phyloP scores from a whole-genome alignment of 805 yeast species.

The Millerozyma miso region DNA sequence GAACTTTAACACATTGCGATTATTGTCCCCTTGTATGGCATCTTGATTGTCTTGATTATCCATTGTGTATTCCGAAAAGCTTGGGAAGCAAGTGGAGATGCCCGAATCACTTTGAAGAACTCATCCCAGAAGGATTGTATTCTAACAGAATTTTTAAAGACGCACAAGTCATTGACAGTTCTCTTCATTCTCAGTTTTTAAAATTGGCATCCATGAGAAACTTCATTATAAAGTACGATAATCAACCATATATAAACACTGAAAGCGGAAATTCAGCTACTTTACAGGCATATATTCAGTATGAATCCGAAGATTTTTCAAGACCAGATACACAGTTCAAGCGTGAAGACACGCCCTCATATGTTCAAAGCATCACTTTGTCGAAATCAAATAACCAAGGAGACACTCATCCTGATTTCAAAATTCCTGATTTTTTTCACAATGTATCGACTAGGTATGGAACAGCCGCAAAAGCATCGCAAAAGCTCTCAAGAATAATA shows the following conservation, averaged over 20 bases:
- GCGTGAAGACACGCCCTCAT: not conserved
- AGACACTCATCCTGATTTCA: constrained; percentile 19
- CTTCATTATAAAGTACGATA: constrained; percentile 28
- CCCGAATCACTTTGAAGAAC: constrained; percentile 71
- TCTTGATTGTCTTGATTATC: constrained; percentile 78
- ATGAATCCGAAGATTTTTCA: constrained; percentile 21
- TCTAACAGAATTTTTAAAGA: constrained; percentile 46
- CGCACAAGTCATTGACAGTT: constrained; percentile 52
- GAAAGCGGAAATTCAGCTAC: constrained; percentile 12
- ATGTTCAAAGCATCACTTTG: constrained; percentile 5
- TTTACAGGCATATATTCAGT: constrained; percentile 28
- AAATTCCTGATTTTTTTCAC: constrained; percentile 28
- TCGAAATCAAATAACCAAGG: constrained; percentile 10
- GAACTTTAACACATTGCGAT: constrained; percentile 69
- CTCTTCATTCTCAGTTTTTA: constrained; percentile 32
- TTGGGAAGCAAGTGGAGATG: constrained; percentile 85
- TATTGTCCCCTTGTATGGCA: constrained; percentile 85
- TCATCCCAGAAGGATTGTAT: constrained; percentile 36
- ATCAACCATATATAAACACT: constrained; percentile 27
- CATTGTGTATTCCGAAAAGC: constrained; percentile 66
- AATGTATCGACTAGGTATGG: constrained; percentile 16
- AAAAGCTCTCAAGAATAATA: constrained; percentile 14
- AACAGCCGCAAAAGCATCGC: constrained; percentile 17
- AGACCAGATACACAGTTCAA: constrained; percentile 7
- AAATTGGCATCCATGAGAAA: constrained; percentile 25